Conservation (phyloP, 495 filamentous ascomycete genomes). For the Daldinia caldariorum region DNA sequence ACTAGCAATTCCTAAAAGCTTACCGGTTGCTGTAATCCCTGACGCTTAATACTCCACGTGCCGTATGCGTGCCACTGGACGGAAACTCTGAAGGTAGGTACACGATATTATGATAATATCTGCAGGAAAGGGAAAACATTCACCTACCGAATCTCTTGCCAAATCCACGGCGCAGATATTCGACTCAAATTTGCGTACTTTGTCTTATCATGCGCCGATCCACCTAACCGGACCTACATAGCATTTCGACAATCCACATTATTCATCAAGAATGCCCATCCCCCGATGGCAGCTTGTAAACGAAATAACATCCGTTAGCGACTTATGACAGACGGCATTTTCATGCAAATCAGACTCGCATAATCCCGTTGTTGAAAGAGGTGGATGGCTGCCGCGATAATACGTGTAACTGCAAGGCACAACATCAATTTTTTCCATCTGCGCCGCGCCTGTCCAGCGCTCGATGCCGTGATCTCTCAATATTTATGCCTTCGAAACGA, state of each 20-base stretch:
- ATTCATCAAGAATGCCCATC: constrained; percentile 42
- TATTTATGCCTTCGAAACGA: constrained; percentile 44
- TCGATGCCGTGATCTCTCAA: constrained; percentile 39
- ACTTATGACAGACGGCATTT: constrained; percentile 42
- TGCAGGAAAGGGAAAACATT: constrained; percentile 30
- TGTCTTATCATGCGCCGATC: constrained; percentile 42
- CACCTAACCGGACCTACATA: constrained; percentile 29
- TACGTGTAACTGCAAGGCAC: constrained; percentile 33
- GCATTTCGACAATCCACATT: constrained; percentile 21
- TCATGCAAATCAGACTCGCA: constrained; percentile 23
- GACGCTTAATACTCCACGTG: constrained; percentile 40
- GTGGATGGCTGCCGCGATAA: constrained; percentile 34
- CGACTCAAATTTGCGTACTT: constrained; percentile 25
- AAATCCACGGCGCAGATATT: constrained; percentile 19
- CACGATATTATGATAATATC: constrained; percentile 37
- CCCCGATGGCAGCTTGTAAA: constrained; percentile 43
- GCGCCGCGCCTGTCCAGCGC: constrained; percentile 33
- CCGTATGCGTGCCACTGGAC: constrained; percentile 34
- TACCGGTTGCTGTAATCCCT: constrained; percentile 39
- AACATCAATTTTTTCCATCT: constrained; percentile 27
- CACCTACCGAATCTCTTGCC: constrained; percentile 17
- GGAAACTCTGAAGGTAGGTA: constrained; percentile 23
- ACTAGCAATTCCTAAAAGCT: constrained; percentile 35
- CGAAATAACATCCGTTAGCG: constrained; percentile 26
- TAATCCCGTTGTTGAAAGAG: constrained; percentile 33